Conservation (phyloP, 352 stramenopile species). For the Pseudoperonospora humuli region DNA sequence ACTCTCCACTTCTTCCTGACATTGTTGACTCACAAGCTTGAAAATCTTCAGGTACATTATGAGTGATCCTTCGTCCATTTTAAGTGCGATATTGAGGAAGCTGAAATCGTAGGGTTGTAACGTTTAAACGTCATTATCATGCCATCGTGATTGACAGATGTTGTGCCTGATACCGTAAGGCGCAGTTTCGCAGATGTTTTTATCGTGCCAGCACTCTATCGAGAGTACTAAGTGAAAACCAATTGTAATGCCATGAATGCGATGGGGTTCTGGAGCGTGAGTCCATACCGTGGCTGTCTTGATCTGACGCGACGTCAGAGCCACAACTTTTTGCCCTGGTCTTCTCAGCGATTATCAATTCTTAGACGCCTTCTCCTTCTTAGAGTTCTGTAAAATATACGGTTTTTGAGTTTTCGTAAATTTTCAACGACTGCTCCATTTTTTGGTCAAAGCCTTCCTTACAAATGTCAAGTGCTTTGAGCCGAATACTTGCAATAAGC, state of each 20-base stretch:
- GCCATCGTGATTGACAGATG: not conserved
- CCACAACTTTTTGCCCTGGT: no score
- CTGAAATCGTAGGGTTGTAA: not conserved
- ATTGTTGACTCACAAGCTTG: not conserved
- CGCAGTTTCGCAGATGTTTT: no score
- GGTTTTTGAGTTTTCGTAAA: conserved; percentile 7
- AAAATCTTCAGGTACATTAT: not conserved
- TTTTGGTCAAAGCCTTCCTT: conserved; percentile 3
- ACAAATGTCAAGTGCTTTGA: conserved; percentile 12
- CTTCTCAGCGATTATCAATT: no score
- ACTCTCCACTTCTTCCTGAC: conserved; percentile 15
- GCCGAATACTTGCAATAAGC: conserved; percentile 14
- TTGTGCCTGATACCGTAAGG: no score
- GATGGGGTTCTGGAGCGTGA: conserved; percentile 5
- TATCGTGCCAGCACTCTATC: no score
- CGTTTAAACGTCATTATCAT: conserved; percentile 4
- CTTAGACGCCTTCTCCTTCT: no score
- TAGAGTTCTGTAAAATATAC: no score
- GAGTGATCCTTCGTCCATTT: not conserved
- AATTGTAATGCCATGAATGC: not conserved
- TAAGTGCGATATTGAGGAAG: conserved; percentile 6
- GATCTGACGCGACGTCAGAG: no score
- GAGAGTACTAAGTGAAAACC: no score
- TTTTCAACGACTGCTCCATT: conserved; percentile 4
- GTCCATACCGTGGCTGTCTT: no score